phyloP scores from a whole-genome alignment of 208 protist species.

The Trypanosoma theileri region DNA sequence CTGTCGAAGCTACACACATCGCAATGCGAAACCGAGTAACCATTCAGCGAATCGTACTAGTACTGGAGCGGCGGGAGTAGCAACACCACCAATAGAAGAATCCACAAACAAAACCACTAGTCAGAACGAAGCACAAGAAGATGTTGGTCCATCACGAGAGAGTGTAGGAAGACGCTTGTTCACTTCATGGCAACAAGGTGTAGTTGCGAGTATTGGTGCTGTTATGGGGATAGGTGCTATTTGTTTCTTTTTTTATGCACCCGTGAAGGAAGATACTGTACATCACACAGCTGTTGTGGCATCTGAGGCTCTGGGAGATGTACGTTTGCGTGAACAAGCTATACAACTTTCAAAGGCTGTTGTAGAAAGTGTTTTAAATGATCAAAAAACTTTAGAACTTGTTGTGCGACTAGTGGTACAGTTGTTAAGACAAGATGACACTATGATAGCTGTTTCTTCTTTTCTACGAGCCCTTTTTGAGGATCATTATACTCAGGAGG shows the following conservation, averaged over 20 bases:
- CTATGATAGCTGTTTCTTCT: conserved; percentile 76
- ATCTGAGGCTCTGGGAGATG: conserved; percentile 76
- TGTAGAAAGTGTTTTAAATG: conserved; percentile 67
- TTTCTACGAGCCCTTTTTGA: conserved; percentile 84
- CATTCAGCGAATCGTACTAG: too few species aligned
- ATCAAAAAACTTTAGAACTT: conserved; percentile 66
- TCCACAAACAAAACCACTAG: too few species aligned
- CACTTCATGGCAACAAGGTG: conserved; percentile 84
- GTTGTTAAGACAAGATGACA: conserved; percentile 73
- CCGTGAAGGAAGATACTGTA: conserved; percentile 87
- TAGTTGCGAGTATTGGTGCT: conserved; percentile 82
- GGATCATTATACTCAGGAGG: conserved; percentile 90
- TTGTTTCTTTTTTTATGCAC: conserved; percentile 74
- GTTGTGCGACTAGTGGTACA: conserved; percentile 59
- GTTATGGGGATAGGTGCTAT: conserved; percentile 85
- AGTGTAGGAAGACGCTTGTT: conserved; percentile 49
- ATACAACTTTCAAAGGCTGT: conserved; percentile 83
- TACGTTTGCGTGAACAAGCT: conserved; percentile 59
- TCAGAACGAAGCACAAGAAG: too few species aligned
- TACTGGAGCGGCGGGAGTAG: too few species aligned
- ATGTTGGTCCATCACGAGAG: neutral
- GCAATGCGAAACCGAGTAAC: neutral
- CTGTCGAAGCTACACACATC: neutral
- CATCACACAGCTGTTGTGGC: conserved; percentile 88
- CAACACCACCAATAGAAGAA: too few species aligned